Evolutionary conservation across 495 filamentous ascomycete genomes (phyloP), one percentile per base, ranked within the genome.

Genomic region (Schizothecium vesticola): DNA sequence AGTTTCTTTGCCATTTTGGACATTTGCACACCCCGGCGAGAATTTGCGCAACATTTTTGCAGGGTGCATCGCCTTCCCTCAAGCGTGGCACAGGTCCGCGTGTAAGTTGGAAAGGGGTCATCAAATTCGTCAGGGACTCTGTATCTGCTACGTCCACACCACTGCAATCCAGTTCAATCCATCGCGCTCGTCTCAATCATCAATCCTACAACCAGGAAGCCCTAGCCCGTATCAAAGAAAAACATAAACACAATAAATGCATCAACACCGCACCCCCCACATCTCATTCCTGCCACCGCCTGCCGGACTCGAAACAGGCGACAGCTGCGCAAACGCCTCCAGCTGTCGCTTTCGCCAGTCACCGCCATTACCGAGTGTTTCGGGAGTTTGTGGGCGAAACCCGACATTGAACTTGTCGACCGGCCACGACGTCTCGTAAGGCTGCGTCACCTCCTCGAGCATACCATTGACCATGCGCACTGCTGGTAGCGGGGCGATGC

Each of bases 391-490:
- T 51, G 43, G 43, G 5, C 43, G 43, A n/a, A 51, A 51, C 16
- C 43, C 43, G 19, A n/a, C 43, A n/a, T 51, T 51, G 16, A 51
- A n/a, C 43, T 51, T 51, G n/a, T n/a, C 43, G 16, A 8, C 43
- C 43, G 43, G 43, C 43, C 43, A 51, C 19, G 43, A 51, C 43
- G n/a, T 51, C 43, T 56, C 43, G 21, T 36, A 67, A 3, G 66
- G 66, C 62, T 64, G 62, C 11, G 62, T 64, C 22, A 64, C 31
- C 62, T 64, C 62, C 33, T 64, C 62, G 12, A 64, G 21, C 62
- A 64, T 64, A 19, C 62, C 62, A 13, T 64, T 29, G 23, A 56
- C 11, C 6, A 64, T 7, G 16, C 62, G 62, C 0, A 64, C 9
- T n/a, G 1, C 19, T n/a, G 31, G 13, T 19, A 43, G 62, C 11